phyloP scores from a whole-genome alignment of 495 filamentous ascomycete genomes.

The Physcia stellaris region DNA sequence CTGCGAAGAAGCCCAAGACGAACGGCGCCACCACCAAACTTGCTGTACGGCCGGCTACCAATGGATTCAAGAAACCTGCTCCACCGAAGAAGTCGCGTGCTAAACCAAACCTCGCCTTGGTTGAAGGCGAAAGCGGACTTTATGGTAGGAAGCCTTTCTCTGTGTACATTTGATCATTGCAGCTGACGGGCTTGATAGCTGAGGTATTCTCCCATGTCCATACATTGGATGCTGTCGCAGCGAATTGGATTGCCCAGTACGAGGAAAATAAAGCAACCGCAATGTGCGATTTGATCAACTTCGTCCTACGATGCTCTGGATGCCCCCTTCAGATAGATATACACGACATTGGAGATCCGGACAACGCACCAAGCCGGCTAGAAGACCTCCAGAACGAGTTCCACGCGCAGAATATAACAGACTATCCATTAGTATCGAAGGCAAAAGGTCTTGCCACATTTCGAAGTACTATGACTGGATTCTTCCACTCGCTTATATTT shows the following conservation, averaged over 20 bases:
- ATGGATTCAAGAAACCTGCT: constrained; percentile 25
- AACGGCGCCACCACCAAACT: constrained; percentile 42
- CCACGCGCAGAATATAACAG: constrained; percentile 61
- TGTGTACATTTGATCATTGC: background rate
- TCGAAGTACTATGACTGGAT: constrained; percentile 57
- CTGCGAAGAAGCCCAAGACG: constrained; percentile 39
- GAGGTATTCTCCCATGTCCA: constrained; percentile 68
- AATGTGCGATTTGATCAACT: constrained; percentile 75
- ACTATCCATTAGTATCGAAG: constrained; percentile 87
- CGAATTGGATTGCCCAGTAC: constrained; percentile 67
- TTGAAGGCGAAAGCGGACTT: constrained; percentile 50
- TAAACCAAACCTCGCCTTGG: constrained; percentile 47
- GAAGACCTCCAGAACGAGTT: constrained; percentile 71
- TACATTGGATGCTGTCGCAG: constrained; percentile 58
- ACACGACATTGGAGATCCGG: constrained; percentile 75
- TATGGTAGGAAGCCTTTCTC: constrained; percentile 44
- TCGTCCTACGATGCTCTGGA: constrained; percentile 71
- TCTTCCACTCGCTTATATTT: constrained; percentile 59
- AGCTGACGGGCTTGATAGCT: constrained; percentile 29
- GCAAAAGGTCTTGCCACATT: constrained; percentile 59
- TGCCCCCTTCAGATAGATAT: constrained; percentile 58
- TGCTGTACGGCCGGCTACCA: constrained; percentile 34
- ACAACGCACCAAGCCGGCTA: constrained; percentile 56
- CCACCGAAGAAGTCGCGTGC: constrained; percentile 41
- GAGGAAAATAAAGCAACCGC: constrained; percentile 49